Conservation (phyloP, 2,329 filamentous ascomycete genomes). For the Aureobasidium sp. region DNA sequence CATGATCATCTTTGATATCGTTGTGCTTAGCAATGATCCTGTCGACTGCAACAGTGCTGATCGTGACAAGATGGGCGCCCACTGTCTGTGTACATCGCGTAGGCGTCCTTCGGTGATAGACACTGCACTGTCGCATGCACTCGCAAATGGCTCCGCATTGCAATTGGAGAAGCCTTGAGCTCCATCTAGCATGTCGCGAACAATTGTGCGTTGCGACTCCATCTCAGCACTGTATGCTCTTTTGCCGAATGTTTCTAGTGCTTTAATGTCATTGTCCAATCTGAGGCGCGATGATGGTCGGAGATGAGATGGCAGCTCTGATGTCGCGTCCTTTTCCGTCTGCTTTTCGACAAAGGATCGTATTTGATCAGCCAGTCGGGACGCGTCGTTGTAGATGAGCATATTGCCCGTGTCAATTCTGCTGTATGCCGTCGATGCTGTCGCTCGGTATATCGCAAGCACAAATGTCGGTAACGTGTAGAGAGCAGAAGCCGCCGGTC, state of each 20-base stretch:
- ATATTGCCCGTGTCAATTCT: slow-evolving; percentile 53
- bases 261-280: slow-evolving; percentile 48
- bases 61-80: slow-evolving; percentile 52
- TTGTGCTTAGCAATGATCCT: slow-evolving; percentile 51
- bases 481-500: slow-evolving; percentile 60
- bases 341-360: slow-evolving; percentile 42
- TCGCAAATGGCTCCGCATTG: slow-evolving; percentile 51
- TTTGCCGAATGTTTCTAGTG: slow-evolving; percentile 53
- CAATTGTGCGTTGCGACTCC: slow-evolving; percentile 57
- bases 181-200: slow-evolving; percentile 56
- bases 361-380: slow-evolving; percentile 50
- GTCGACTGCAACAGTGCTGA: slow-evolving; percentile 56
- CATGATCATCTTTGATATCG: slow-evolving; percentile 52
- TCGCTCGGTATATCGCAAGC: slow-evolving; percentile 71
- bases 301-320: slow-evolving; percentile 23
- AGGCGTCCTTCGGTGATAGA: slow-evolving; percentile 52
- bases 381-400: slow-evolving; percentile 59
- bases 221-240: slow-evolving; percentile 57
- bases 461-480: slow-evolving; percentile 66
- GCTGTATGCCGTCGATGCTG: slow-evolving; percentile 67
- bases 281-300: slow-evolving; percentile 36
- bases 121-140: slow-evolving; percentile 55
- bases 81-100: slow-evolving; percentile 49
- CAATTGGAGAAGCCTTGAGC: slow-evolving; percentile 56
- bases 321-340: slow-evolving; percentile 29